Evolutionary conservation across 1,284 basidiomycete species (phyloP), one percentile per base, ranked within the genome.

Genomic region (Dichomitus squalens): DNA sequence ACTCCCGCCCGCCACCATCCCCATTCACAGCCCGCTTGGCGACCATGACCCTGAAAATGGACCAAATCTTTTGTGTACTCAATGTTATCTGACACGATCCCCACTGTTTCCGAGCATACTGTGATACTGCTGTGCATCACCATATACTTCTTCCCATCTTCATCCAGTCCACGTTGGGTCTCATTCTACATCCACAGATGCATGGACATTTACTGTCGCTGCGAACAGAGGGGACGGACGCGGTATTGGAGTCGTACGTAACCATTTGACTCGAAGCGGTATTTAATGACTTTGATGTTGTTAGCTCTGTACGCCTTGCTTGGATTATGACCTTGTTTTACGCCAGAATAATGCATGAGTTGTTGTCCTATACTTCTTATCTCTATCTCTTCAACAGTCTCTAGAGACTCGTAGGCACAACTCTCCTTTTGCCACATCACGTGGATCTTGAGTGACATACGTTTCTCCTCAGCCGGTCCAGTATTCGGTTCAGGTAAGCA

Each of bases 1-100:
- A 68, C 64, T 35, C 65, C 67, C 23, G 53, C 57, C 2, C 66
- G 68, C 38, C 66, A 63, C 34, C 40, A 43, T 34, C 56, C 49
- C 7, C 49, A 49, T 21, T 44, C 52, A 7, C 41, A 47, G 43
- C 70, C 71, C 9, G 69, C 59, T 9, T 72, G 70, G 70, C 67
- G 71, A 33, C 71, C 71, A 14, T 73, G 20, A 47, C n/a, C 29
- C 18, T 21, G 57, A 67, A 52, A 20, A 41, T 40, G 41, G 25
- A 46, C 25, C 29, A 11, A 31, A 18, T 38, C 20, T 27, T 49
- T 35, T 9, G 29, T 64, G 44, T 41, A 41, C 58, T 38, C 23
- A 52, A 33, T 62, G 41, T 55, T 54, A 52, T 55, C 16, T 57
- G 35, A 53, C 31, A 49, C 48, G 53, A 48, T 29, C 25, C 35